Percentiles rank a stretch among this genome's conserved stretches.
Evolutionary conservation across 805 yeast species (phyloP).

Genomic region (Starmerella floricola): DNA sequence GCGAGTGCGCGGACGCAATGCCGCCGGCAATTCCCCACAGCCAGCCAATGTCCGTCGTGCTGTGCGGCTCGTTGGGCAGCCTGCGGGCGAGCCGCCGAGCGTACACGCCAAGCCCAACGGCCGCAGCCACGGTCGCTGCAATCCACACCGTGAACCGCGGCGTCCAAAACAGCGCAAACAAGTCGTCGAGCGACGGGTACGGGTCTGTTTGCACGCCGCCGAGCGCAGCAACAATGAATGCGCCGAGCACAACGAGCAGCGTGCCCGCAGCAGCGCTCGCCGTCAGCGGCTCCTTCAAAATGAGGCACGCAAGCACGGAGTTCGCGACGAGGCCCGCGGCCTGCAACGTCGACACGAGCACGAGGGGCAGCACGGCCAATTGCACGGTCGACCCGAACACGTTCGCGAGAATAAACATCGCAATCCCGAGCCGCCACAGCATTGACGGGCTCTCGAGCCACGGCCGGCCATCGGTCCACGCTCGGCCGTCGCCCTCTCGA

Average conservation of each 20-base stretch:
- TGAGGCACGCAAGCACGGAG: constrained; percentile 53
- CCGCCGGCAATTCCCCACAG: constrained; percentile 62
- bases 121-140: constrained; percentile 25
- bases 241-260: constrained; percentile 54
- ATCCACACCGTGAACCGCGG: constrained; percentile 50
- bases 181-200: constrained; percentile 38
- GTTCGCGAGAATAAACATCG: constrained; percentile 59
- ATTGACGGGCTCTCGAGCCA: not conserved
- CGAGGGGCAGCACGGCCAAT: constrained; percentile 69
- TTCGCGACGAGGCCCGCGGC: constrained; percentile 83
- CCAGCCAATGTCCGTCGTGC: constrained; percentile 33
- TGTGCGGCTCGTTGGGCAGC: not conserved
- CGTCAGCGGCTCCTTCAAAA: constrained; percentile 60
- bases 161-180: constrained; percentile 34
- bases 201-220: constrained; percentile 47
- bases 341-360: constrained; percentile 69
- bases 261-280: constrained; percentile 50
- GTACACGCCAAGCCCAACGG: not conserved
- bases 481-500: not conserved
- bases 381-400: constrained; percentile 73
- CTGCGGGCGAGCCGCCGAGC: not conserved
- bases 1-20: constrained; percentile 70
- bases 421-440: constrained; percentile 65
- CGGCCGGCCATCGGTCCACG: too few relatives aligned
- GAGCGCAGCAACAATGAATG: constrained; percentile 61